phyloP scores from a whole-genome alignment of 2,329 filamentous ascomycete species.

The Aureobasidium leucospermi region DNA sequence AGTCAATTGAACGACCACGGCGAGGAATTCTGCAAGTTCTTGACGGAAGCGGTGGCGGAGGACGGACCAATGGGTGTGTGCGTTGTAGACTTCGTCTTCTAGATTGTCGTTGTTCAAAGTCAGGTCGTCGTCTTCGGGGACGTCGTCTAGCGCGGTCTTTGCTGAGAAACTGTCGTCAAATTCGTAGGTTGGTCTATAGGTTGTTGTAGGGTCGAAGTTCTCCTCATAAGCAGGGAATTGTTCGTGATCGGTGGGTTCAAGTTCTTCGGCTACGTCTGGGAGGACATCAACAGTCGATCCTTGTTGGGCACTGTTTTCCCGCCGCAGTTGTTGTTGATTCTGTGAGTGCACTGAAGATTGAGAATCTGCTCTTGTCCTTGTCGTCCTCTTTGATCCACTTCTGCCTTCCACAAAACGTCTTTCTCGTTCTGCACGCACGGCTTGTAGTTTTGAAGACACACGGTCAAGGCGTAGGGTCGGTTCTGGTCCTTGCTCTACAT shows the following conservation, averaged over 20 bases:
- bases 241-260: background rate
- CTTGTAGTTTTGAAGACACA: slow-evolving; percentile 3
- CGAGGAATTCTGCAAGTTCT: slow-evolving; percentile 9
- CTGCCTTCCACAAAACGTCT: slow-evolving; percentile 1
- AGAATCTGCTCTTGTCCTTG: background rate
- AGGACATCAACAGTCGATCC: background rate
- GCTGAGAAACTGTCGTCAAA: slow-evolving; percentile 10
- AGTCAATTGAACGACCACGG: slow-evolving; percentile 6
- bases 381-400: background rate
- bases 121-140: background rate
- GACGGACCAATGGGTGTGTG: slow-evolving; percentile 3
- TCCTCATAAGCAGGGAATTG: background rate
- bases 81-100: slow-evolving; percentile 12
- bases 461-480: background rate
- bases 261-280: background rate
- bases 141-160: background rate
- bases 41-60: slow-evolving; percentile 4
- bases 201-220: background rate
- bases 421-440: slow-evolving; percentile 3
- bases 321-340: background rate
- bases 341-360: background rate
- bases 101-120: background rate
- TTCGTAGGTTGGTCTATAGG: background rate
- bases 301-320: background rate
- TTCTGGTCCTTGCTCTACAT: slow-evolving; percentile 10